Conservation (phyloP, 225 moss, liverwort and hornwort species). For the Pleurozium schreberi region DNA sequence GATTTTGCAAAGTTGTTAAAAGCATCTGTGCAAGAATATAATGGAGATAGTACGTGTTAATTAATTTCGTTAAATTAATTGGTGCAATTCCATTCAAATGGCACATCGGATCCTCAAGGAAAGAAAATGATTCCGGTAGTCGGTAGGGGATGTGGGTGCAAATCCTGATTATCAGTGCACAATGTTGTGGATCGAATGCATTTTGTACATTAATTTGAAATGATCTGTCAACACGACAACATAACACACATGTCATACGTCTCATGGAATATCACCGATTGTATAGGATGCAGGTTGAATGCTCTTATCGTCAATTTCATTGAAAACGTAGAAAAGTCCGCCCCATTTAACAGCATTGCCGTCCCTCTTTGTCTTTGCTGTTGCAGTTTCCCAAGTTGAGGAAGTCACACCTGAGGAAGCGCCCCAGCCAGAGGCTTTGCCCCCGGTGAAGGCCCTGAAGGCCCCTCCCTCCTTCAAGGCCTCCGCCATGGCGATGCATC, state of each 20-base stretch:
- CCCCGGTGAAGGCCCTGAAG: constrained; percentile 36
- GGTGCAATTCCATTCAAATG: background rate
- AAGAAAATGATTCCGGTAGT: background rate
- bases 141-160: background rate
- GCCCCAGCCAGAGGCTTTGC: background rate
- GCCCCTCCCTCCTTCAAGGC: constrained; percentile 49
- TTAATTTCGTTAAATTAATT: background rate
- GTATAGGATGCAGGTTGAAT: background rate
- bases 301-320: background rate
- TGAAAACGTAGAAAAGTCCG: background rate
- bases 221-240: background rate
- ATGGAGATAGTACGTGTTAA: background rate
- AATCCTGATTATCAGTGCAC: background rate
- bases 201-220: background rate
- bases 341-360: background rate
- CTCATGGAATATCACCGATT: background rate
- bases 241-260: background rate
- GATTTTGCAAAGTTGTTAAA: background rate
- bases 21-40: background rate
- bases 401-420: background rate
- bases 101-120: too few species aligned
- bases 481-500: background rate
- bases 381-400: background rate
- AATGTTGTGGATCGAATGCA: background rate
- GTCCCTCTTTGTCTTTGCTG: background rate